Base-by-base conservation (phyloP, 495 filamentous ascomycete genomes). In the Lentithecium fluviatile region DNA sequence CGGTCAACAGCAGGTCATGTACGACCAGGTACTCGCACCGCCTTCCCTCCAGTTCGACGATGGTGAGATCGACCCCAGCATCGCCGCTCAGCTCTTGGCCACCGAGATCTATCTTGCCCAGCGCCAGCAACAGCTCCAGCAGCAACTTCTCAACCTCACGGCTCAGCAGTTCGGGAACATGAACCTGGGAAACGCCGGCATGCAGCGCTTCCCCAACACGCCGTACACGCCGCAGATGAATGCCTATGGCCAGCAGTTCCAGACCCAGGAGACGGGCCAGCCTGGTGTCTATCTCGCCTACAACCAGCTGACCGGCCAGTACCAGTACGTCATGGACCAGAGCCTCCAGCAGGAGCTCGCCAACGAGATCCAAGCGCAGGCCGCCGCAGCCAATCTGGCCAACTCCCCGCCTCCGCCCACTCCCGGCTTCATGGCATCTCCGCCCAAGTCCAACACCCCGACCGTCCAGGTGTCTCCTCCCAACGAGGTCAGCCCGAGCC, bases 21-120 rank as follows among this genome's bases (percentile, higher is more conserved):
- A 88, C 71, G 90, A 96, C 68, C 91, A 96, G 76, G 83, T 94
- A 48, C 80, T 97, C 45, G 91, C 90, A 13, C 90, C 91, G 45
- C 91, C 91, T 15, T 80, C 86, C 58, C 74, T 96, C 62, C 84
- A 88, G 62, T 78, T 81, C 34, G 80, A 81, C 45, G 79, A 81
- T 60, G 81, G 84, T 24, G 79, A 85, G 60, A 86, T 95, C 71
- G 91, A 96, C 68, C 90, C 91, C 56, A 86, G 84, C 48, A 68
- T 92, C 36, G 89, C 92, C 62, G 87, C 89, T 53, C 88, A 94
- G 71, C 75, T 96, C 60, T 80, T 95, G 74, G 86, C 88, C 46
- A 91, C 89, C 70, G 92, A 94, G 66, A 73, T 90, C 49, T 91
- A 92, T 62, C 78, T 97, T 36, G 88, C 89, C 24, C 88, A 93